Conservation (phyloP, 2,329 filamentous ascomycete genomes). For the Colletotrichum godetiae region DNA sequence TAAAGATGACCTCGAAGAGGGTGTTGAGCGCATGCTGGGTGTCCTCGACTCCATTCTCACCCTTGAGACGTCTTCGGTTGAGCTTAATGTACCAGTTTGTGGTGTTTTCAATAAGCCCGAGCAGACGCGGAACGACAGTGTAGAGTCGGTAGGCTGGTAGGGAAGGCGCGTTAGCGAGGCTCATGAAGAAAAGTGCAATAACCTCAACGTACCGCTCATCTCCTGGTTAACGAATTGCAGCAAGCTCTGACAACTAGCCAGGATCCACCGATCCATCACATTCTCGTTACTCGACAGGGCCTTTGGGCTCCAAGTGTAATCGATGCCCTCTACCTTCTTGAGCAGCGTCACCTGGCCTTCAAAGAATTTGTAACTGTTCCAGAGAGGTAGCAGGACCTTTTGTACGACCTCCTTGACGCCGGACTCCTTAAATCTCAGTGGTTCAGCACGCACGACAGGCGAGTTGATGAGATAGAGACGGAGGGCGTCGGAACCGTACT, state of each 20-base stretch:
- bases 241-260: slow-evolving; percentile 91
- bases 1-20: slow-evolving; percentile 92
- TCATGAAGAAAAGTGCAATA: background rate
- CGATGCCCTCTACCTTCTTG: slow-evolving; percentile 84
- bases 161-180: background rate
- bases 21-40: slow-evolving; percentile 93
- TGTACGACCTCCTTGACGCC: slow-evolving; percentile 96
- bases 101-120: slow-evolving; percentile 89
- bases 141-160: slow-evolving; percentile 78
- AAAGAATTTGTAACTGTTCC: slow-evolving; percentile 99
- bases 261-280: slow-evolving; percentile 96
- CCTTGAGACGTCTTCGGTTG: slow-evolving; percentile 91
- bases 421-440: slow-evolving; percentile 88
- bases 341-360: slow-evolving; percentile 86
- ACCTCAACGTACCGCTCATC: slow-evolving; percentile 75
- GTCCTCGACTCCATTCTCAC: slow-evolving; percentile 86
- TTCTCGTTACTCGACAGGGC: slow-evolving; percentile 84
- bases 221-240: slow-evolving; percentile 92
- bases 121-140: slow-evolving; percentile 88
- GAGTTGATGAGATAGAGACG: slow-evolving; percentile 98
- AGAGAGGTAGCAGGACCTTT: slow-evolving; percentile 88
- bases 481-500: slow-evolving; percentile 91
- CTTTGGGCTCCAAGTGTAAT: slow-evolving; percentile 82
- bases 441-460: slow-evolving; percentile 91
- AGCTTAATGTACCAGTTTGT: slow-evolving; percentile 99